These are phyloP conservation scores for Xylaria sp. DNA, from an alignment of 495 filamentous ascomycete species.

Conservation along the genomic window DNA sequence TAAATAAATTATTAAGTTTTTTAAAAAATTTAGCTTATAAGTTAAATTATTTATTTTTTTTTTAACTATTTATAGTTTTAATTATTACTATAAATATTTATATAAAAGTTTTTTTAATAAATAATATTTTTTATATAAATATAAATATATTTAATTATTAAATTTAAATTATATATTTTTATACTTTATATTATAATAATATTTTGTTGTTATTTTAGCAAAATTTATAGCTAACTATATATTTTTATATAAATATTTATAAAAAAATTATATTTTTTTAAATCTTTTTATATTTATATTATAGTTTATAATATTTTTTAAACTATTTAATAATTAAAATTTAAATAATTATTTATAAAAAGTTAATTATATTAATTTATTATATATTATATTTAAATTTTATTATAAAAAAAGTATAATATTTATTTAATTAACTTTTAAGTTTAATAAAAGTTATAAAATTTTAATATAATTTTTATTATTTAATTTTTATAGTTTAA, in stretches of 20 bases:
- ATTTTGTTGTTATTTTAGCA: neutral
- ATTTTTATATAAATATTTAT: neutral
- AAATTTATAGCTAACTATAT: neutral
- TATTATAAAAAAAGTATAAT: neutral
- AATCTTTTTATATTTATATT: neutral
- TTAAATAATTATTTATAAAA: too few species aligned
- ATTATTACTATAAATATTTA: neutral
- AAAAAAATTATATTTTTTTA: neutral
- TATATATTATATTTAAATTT: too few species aligned
- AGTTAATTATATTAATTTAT: too few species aligned
- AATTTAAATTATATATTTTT: neutral
- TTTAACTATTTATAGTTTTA: neutral
- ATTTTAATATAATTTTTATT: neutral
- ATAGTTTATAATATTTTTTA: too few species aligned
- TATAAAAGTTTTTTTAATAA: neutral
- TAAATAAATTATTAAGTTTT: too few species aligned
- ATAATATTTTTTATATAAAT: too few species aligned
- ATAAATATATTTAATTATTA: too few species aligned
- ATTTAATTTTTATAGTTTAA: conserved; percentile 4
- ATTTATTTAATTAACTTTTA: neutral
- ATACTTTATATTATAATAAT: neutral
- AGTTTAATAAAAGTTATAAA: neutral
- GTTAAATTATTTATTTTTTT: too few species aligned
- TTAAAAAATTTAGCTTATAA: too few species aligned
- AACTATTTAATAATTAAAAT: too few species aligned